Evolutionary conservation across 305 asterid genomes (phyloP).

Genomic region (Rubia balearica): DNA sequence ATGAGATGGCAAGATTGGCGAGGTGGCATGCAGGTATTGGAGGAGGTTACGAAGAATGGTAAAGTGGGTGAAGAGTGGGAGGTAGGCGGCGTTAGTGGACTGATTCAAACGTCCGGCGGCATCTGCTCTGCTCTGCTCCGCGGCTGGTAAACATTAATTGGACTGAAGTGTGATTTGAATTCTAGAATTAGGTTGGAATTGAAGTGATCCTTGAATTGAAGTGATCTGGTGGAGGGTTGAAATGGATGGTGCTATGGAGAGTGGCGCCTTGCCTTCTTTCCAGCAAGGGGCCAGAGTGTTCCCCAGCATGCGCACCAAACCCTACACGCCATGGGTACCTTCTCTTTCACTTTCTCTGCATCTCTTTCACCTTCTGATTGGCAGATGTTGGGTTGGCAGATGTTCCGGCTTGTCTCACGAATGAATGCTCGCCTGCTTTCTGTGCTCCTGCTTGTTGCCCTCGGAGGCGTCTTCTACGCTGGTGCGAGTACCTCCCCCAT

Average conservation of each 20-base stretch:
- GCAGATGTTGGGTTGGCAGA: slow-evolving; percentile 42
- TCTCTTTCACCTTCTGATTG: neutral
- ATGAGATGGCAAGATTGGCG: neutral
- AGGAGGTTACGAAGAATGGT: neutral
- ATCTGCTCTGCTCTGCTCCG: neutral
- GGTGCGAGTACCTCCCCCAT: slow-evolving; percentile 91
- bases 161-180: neutral
- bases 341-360: neutral
- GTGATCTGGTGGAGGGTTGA: slow-evolving; percentile 51
- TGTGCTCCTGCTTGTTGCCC: slow-evolving; percentile 61
- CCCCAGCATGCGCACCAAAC: slow-evolving; percentile 83
- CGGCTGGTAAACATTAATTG: neutral
- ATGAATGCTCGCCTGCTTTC: slow-evolving; percentile 70
- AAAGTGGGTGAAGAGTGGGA: neutral
- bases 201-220: slow-evolving; percentile 46
- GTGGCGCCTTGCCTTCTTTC: slow-evolving; percentile 68
- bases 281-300: slow-evolving; percentile 78
- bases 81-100: neutral
- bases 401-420: slow-evolving; percentile 74
- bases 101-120: neutral
- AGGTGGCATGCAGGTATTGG: neutral
- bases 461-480: slow-evolving; percentile 74
- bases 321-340: slow-evolving; percentile 71
- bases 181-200: neutral
- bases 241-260: slow-evolving; percentile 89